A percentile compares a stretch with the other conserved stretches of the same genome.
Evolutionary conservation across 257 asterid species (phyloP).

Genomic region (Fraxinus excelsior): DNA sequence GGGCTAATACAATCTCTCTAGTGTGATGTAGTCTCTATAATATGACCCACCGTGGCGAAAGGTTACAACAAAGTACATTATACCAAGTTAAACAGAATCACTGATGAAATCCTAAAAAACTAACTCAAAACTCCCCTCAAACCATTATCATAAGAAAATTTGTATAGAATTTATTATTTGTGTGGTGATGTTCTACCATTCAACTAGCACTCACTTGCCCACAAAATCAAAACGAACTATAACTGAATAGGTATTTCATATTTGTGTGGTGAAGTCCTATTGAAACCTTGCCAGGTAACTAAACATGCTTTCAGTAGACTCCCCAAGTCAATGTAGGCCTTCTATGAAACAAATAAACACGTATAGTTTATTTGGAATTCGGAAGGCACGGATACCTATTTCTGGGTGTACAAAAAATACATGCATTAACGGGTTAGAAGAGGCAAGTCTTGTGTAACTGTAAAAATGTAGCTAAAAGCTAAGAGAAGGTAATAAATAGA

Average conservation of each 20-base stretch:
- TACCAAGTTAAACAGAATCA: not conserved
- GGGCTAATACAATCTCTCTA: not conserved
- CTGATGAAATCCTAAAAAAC: not conserved
- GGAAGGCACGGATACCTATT: not conserved
- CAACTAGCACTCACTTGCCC: not conserved
- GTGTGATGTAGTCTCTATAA: not conserved
- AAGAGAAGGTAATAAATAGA: not conserved
- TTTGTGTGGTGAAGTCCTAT: not conserved
- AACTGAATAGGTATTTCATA: not conserved
- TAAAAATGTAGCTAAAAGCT: not conserved
- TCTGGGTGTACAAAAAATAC: not conserved
- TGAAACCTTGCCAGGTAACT: not conserved
- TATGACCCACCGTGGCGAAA: not conserved
- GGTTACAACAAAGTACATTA: not conserved
- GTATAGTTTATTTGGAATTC: not conserved
- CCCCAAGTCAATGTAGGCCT: not conserved
- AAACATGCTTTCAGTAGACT: conserved; percentile 1
- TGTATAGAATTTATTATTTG: not conserved
- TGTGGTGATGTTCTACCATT: not conserved
- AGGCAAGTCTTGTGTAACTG: not conserved
- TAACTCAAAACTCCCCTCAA: not conserved
- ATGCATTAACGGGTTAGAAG: not conserved
- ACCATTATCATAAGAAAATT: not conserved
- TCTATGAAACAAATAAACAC: conserved; percentile 5
- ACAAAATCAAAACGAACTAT: not conserved